Percentiles rank a stretch among this genome's conserved stretches.
These are phyloP conservation scores for Pseudocercospora musae DNA, from an alignment of 2,329 filamentous ascomycete genomes.

Conservation along the genomic window DNA sequence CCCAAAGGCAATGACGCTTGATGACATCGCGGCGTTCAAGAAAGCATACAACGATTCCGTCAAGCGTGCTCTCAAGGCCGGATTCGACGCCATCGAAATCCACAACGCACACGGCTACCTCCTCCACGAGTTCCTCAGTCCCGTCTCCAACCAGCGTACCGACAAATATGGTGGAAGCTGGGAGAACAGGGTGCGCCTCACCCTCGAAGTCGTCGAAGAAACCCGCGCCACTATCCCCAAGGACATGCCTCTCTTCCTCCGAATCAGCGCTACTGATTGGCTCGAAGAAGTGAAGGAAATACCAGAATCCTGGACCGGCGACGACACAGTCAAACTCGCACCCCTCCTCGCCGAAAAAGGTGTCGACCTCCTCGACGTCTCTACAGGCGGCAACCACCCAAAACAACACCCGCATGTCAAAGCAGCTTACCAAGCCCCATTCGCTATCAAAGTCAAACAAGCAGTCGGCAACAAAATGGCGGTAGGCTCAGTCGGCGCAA, in stretches of 20 bases:
- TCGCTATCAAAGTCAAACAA: conserved; percentile 69
- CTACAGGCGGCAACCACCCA: conserved; percentile 67
- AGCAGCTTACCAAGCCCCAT: conserved; percentile 69
- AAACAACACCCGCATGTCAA: conserved; percentile 54
- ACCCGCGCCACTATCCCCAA: conserved; percentile 62
- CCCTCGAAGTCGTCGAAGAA: conserved; percentile 62
- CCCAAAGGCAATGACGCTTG: conserved; percentile 65
- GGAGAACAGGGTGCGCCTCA: conserved; percentile 67
- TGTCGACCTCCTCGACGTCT: conserved; percentile 81
- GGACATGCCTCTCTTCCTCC: conserved; percentile 67
- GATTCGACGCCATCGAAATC: conserved; percentile 76
- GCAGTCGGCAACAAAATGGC: conserved; percentile 68
- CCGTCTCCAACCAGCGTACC: conserved; percentile 65
- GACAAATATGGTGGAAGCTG: conserved; percentile 65
- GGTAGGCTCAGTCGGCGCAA: conserved; percentile 72
- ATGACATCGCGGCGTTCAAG: conserved; percentile 66
- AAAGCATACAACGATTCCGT: conserved; percentile 28
- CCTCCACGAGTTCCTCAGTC: conserved; percentile 66
- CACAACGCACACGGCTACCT: conserved; percentile 79
- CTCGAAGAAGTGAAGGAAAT: conserved; percentile 56
- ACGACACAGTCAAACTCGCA: conserved; percentile 63
- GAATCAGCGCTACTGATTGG: conserved; percentile 75
- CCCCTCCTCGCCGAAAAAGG: conserved; percentile 66
- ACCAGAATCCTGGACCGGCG: conserved; percentile 63
- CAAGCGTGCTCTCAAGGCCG: conserved; percentile 48